Conservation (phyloP, 176 grass and related monocot genomes). For the Eremochloa ophiuroides region DNA sequence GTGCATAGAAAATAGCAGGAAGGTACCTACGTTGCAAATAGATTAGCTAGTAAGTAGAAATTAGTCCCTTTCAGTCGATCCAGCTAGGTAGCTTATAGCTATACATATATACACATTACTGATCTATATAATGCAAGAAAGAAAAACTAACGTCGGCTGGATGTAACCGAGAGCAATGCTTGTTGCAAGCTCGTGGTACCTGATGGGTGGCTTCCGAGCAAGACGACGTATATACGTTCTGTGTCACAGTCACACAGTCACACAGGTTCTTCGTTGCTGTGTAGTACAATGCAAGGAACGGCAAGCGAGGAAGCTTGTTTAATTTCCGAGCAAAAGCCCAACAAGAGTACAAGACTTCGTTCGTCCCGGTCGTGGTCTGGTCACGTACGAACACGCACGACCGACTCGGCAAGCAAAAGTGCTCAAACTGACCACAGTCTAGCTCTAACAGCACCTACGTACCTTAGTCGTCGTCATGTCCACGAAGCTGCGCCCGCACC, state of each 20-base stretch:
- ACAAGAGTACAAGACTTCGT: neutral
- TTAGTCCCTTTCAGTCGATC: too few relatives aligned
- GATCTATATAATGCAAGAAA: neutral
- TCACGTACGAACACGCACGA: constrained; percentile 17
- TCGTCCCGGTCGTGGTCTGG: neutral
- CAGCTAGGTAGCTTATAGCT: too few relatives aligned
- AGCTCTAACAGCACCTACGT: neutral
- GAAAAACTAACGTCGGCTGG: too few relatives aligned
- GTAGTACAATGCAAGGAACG: neutral
- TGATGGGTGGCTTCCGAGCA: neutral
- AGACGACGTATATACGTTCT: neutral
- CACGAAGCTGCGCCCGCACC: neutral
- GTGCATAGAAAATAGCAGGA: too few relatives aligned
- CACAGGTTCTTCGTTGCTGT: neutral
- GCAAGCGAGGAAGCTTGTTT: neutral
- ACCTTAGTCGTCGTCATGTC: neutral
- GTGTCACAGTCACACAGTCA: neutral
- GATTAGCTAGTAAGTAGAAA: too few relatives aligned
- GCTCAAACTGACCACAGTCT: neutral
- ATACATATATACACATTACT: too few relatives aligned
- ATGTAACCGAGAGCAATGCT: neutral
- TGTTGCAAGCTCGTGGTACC: neutral
- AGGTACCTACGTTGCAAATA: too few relatives aligned
- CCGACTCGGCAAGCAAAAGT: neutral
- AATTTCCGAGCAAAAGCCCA: neutral